Evolutionary conservation across 2,329 filamentous ascomycete species (phyloP).

Genomic region (Septoria linicola): DNA sequence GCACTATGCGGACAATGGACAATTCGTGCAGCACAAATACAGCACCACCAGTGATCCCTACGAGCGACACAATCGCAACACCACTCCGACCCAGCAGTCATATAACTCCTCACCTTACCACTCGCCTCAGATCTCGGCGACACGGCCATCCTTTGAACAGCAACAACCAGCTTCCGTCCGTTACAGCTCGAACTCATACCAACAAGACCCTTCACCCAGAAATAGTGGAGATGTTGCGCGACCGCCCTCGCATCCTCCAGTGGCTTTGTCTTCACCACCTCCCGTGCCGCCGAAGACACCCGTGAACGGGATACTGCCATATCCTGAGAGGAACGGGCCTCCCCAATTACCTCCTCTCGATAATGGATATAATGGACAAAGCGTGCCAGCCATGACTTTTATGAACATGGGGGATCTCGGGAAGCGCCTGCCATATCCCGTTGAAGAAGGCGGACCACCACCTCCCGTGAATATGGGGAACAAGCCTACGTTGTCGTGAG

Average conservation of each 20-base stretch:
- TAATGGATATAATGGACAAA: conserved; percentile 12
- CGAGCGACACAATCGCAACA: conserved; percentile 14
- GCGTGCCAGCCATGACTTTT: conserved; percentile 31
- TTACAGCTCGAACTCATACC: conserved; percentile 10
- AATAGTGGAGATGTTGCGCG: conserved; percentile 26
- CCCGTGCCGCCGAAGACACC: conserved; percentile 36
- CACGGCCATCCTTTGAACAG: conserved; percentile 18
- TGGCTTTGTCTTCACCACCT: conserved; percentile 15
- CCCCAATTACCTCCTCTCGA: conserved; percentile 8
- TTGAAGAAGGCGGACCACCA: conserved; percentile 70
- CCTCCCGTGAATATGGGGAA: conserved; percentile 80
- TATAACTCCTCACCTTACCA: conserved; percentile 19
- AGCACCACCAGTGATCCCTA: conserved; percentile 18
- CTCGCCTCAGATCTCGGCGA: conserved; percentile 16
- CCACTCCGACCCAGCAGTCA: conserved; percentile 4
- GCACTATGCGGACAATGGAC: conserved; percentile 27
- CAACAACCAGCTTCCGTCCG: conserved; percentile 15
- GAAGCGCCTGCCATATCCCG: conserved; percentile 68
- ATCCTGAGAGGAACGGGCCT: conserved; percentile 23
- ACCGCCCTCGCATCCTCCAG: conserved; percentile 7
- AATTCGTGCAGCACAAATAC: conserved; percentile 68
- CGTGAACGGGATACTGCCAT: conserved; percentile 25
- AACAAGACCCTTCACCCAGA: conserved; percentile 18
- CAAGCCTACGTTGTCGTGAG: conserved; percentile 59
- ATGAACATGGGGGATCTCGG: conserved; percentile 37